phyloP scores from a whole-genome alignment of 75 land plant species.

The Pinus taeda region DNA sequence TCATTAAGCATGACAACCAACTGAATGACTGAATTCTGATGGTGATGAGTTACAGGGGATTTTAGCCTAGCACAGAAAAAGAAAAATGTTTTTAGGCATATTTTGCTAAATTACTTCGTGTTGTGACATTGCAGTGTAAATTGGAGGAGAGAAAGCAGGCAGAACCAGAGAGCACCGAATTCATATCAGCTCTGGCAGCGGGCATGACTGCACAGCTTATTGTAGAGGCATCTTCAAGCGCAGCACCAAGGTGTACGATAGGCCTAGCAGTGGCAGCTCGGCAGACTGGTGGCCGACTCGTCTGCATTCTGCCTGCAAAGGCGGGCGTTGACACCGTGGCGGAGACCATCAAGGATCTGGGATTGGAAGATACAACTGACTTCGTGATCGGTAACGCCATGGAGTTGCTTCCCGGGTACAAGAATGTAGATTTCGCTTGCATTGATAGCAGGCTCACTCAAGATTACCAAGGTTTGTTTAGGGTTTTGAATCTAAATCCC shows the following conservation, averaged over 20 bases:
- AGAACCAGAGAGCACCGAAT: constrained; percentile 57
- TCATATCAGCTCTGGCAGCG: constrained; percentile 71
- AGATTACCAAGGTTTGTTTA: constrained; percentile 28
- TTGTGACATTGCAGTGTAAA: constrained; percentile 21
- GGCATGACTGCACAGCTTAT: constrained; percentile 61
- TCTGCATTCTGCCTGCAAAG: constrained; percentile 39
- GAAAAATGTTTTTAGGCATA: too few relatives aligned
- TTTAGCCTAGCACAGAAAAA: too few relatives aligned
- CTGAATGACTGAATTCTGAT: too few relatives aligned
- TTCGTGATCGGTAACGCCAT: constrained; percentile 54
- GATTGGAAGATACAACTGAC: constrained; percentile 37
- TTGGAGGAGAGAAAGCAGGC: constrained; percentile 14
- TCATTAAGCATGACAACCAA: too few relatives aligned
- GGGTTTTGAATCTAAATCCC: constrained; percentile 30
- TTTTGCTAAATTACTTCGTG: too few relatives aligned
- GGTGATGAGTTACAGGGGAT: too few relatives aligned
- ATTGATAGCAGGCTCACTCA: constrained; percentile 42
- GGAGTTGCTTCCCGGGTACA: constrained; percentile 25
- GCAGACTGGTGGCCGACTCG: constrained; percentile 64
- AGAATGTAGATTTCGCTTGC: constrained; percentile 49
- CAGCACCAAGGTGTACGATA: constrained; percentile 19
- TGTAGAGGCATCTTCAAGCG: constrained; percentile 39
- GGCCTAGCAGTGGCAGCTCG: constrained; percentile 55
- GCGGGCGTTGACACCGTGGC: constrained; percentile 32
- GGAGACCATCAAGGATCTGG: constrained; percentile 43